Percentiles rank a stretch among this genome's conserved stretches.
Conservation (phyloP, 345 rosid species). For the Cardamine resedifolia region DNA sequence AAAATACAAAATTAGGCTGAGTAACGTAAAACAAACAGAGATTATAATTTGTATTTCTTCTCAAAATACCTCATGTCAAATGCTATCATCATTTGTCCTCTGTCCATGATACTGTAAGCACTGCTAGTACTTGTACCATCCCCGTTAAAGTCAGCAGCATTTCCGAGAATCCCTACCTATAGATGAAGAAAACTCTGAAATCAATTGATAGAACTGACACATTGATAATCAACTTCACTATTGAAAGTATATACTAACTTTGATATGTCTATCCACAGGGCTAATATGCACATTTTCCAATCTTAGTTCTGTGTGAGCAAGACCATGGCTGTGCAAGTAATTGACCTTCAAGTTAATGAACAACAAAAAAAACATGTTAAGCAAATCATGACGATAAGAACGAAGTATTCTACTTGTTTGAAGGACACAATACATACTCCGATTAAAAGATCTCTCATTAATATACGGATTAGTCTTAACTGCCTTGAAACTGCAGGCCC, state of each 20-base stretch:
- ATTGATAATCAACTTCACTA: background rate
- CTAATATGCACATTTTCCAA: slow-evolving; percentile 93
- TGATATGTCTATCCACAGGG: slow-evolving; percentile 94
- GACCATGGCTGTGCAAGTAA: slow-evolving; percentile 96
- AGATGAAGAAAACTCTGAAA: slow-evolving; percentile 10
- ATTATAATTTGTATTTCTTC: background rate
- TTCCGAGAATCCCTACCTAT: slow-evolving; percentile 89
- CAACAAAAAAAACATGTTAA: slow-evolving; percentile 12
- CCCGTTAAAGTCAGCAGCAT: slow-evolving; percentile 85
- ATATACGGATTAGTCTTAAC: slow-evolving; percentile 66
- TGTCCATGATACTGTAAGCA: slow-evolving; percentile 52
- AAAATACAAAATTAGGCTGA: slow-evolving; percentile 21
- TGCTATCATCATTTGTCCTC: slow-evolving; percentile 95
- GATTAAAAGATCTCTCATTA: slow-evolving; percentile 91
- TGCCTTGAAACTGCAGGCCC: slow-evolving; percentile 96
- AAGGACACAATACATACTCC: slow-evolving; percentile 60
- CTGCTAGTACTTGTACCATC: slow-evolving; percentile 51
- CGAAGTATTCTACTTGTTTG: background rate
- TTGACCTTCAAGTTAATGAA: slow-evolving; percentile 61
- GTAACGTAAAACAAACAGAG: background rate
- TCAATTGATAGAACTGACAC: slow-evolving; percentile 10
- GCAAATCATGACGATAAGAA: slow-evolving; percentile 9
- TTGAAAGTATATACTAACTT: slow-evolving; percentile 48
- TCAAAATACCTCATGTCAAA: slow-evolving; percentile 84
- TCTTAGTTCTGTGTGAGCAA: slow-evolving; percentile 95